Evolutionary conservation across 768 basidiomycete species (phyloP), one percentile per base, ranked within the genome.

Genomic region (Xerocomellus intermedius): DNA sequence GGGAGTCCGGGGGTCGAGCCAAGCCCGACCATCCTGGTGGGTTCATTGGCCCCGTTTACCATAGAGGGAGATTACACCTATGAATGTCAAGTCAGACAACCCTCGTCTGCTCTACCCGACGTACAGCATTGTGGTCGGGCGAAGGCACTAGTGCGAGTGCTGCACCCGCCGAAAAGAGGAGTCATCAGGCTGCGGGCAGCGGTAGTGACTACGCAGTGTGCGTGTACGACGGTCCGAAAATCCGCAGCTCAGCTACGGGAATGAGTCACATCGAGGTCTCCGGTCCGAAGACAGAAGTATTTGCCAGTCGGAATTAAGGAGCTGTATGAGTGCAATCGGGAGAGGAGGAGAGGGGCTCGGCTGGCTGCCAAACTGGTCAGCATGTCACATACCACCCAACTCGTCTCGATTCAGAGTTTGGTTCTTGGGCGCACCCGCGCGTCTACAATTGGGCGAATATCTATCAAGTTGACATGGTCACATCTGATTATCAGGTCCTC

Each of bases 271-370:
- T 19, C 13, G n/a, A 35, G 9, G 3, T n/a, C 19, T 12, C 8
- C 16, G 12, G 8, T n/a, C 26, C n/a, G 8, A 42, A 21, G 17
- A 39, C 3, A 21, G n/a, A 36, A 16, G 8, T 7, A 8, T 4
- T 8, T 16, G 13, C 4, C 8, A 19, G 22, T 37, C 21, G 30
- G 8, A 9, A 38, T 4, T 33, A 48, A 55, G 61, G 54, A 57
- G 44, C 50, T 61, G 62, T 55, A 62, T 45, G 58, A 61, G 56
- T 65, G 64, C 54, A 63, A 59, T 55, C 59, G 57, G 51, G 30
- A 36, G 50, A 59, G 71, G 66, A 75, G 74, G 74, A 79, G 73
- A 76, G 76, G 73, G 73, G 74, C 59, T 69, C 73, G 74, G 74
- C 66, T 62, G 61, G 60, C 50, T 62, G 66, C 66, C 70, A 73